These are phyloP conservation scores for Recurvomyces mirabilis DNA, from an alignment of 495 filamentous ascomycete genomes.

Conservation along the genomic window DNA sequence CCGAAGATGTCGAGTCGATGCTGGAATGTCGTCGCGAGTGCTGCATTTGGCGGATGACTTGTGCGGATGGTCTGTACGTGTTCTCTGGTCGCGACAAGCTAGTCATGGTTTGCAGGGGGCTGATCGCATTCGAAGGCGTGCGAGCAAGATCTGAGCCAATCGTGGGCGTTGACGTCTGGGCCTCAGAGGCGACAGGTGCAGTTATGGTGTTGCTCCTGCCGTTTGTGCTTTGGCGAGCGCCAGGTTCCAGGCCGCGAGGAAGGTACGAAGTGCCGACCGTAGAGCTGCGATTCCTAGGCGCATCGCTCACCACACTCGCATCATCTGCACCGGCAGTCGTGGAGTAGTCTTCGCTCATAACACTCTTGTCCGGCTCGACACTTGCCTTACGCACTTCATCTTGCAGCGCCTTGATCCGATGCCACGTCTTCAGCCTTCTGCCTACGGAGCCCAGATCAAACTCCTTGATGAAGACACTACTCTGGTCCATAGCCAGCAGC, in stretches of 20 bases:
- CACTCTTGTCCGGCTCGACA: slow-evolving; percentile 32
- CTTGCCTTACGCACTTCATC: slow-evolving; percentile 56
- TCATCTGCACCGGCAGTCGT: slow-evolving; percentile 11
- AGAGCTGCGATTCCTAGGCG: slow-evolving; percentile 29
- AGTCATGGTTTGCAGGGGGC: slow-evolving; percentile 35
- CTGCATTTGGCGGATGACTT: slow-evolving; percentile 71
- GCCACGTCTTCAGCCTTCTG: slow-evolving; percentile 82
- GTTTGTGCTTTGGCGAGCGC: slow-evolving; percentile 31
- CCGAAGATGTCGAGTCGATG: slow-evolving; percentile 48
- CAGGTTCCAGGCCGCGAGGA: slow-evolving; percentile 39
- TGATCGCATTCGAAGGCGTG: slow-evolving; percentile 5
- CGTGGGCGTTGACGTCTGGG: neutral
- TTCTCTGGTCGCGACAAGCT: slow-evolving; percentile 39
- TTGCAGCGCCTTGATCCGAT: slow-evolving; percentile 80
- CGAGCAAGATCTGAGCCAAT: neutral
- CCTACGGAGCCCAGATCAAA: slow-evolving; percentile 90
- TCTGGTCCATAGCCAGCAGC: slow-evolving; percentile 86
- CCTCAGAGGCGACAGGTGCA: neutral
- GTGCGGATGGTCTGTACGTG: slow-evolving; percentile 55
- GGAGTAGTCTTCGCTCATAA: slow-evolving; percentile 18
- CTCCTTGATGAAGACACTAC: slow-evolving; percentile 84
- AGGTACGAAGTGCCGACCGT: slow-evolving; percentile 40
- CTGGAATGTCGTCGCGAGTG: slow-evolving; percentile 81
- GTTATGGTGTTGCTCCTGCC: slow-evolving; percentile 29
- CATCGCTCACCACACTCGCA: slow-evolving; percentile 13